Conservation (phyloP, 768 basidiomycete species). For the Xerocomellus dryophilus region DNA sequence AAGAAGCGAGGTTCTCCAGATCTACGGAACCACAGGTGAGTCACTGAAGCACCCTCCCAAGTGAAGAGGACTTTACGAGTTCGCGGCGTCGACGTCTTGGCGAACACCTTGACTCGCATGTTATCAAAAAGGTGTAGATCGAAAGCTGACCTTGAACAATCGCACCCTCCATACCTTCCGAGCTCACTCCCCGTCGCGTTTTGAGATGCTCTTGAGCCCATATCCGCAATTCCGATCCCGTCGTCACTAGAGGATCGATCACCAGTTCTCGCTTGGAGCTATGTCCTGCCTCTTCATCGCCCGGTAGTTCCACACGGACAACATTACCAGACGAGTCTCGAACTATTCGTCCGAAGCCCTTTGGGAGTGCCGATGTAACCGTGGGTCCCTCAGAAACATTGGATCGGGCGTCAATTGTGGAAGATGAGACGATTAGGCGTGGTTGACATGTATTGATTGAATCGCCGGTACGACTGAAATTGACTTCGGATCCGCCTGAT, state of each 20-base stretch:
- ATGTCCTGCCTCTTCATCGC: conserved; percentile 40
- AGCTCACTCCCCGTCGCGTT: neutral
- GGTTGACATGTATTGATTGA: neutral
- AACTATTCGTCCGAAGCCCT: conserved; percentile 77
- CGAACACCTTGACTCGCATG: neutral
- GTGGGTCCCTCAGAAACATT: conserved; percentile 12
- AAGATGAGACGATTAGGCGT: neutral
- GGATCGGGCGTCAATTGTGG: neutral
- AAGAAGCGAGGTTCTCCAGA: conserved; percentile 60
- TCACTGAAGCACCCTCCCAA: neutral
- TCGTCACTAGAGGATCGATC: conserved; percentile 38
- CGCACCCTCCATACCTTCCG: neutral
- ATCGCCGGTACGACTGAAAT: conserved; percentile 1
- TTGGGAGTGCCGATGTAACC: conserved; percentile 39
- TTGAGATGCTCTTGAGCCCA: conserved; percentile 16
- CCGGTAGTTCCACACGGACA: conserved; percentile 62
- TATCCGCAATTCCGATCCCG: conserved; percentile 15
- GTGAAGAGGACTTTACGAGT: neutral
- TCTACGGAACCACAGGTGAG: conserved; percentile 39
- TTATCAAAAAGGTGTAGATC: neutral
- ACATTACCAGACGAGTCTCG: conserved; percentile 78
- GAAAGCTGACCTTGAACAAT: conserved; percentile 36
- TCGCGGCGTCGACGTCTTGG: conserved; percentile 1
- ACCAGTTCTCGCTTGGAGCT: conserved; percentile 28
- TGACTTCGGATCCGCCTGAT: conserved; percentile 65